Evolutionary conservation across 768 basidiomycete species (phyloP).

Genomic region (Gyrodon lividus): DNA sequence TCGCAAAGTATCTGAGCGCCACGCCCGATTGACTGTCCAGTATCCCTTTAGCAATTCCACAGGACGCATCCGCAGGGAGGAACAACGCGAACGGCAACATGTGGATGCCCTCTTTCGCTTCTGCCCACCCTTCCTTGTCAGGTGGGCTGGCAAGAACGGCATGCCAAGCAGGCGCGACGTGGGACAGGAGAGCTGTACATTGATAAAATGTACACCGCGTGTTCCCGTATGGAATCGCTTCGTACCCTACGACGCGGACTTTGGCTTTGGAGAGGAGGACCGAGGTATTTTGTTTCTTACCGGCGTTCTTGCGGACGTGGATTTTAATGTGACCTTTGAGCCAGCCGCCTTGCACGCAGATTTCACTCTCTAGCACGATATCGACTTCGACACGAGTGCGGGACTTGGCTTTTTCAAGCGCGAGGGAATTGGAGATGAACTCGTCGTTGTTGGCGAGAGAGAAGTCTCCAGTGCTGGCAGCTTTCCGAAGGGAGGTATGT

Average conservation of each 20-base stretch:
- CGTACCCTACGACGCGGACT: conserved; percentile 82
- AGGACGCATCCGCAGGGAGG: conserved; percentile 54
- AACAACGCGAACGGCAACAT: conserved; percentile 69
- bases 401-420: conserved; percentile 69
- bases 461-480: conserved; percentile 2
- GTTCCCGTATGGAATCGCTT: conserved; percentile 57
- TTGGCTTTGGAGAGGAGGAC: conserved; percentile 72
- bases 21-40: conserved; percentile 57
- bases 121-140: conserved; percentile 62
- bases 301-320: conserved; percentile 52
- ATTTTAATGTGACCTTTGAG: conserved; percentile 71
- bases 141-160: conserved; percentile 42
- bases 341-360: conserved; percentile 76
- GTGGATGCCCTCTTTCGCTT: conserved; percentile 66
- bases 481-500: conserved; percentile 13
- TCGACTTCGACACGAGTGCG: conserved; percentile 81
- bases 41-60: conserved; percentile 57
- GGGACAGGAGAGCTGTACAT: conserved; percentile 53
- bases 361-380: conserved; percentile 70
- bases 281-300: conserved; percentile 49
- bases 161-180: conserved; percentile 45
- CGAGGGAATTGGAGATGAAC: conserved; percentile 31
- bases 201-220: conserved; percentile 84
- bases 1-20: conserved; percentile 73
- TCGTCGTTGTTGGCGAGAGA: conserved; percentile 7